Evolutionary conservation across 306 rosid species (phyloP), one percentile per base, ranked within the genome.

Genomic region (Glycine tomentella): DNA sequence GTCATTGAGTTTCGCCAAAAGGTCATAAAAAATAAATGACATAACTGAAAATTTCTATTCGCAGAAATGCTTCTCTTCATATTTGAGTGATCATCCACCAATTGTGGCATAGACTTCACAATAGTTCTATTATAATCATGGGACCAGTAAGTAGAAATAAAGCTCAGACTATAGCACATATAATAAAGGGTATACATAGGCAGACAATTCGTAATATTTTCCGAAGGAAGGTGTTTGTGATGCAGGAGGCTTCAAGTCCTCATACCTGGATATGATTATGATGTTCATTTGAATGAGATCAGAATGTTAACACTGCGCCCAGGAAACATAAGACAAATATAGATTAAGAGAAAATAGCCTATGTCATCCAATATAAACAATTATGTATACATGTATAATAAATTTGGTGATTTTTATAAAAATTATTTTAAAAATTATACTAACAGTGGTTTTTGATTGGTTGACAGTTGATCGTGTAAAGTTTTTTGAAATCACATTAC

Each of bases 181-280:
- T 38, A 55, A 38, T 42, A 12, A 61, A 69, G 38, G 34, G 48
- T 52, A 17, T 34, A 68, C 67, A 68, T 17, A 38, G 8, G 81
- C 11, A 36, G 65, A 9, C 13, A 55, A 4, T 72, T 68, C 53
- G 72, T 86, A 90, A 4, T 68, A 86, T 77, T 77, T 81, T 84
- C 80, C 86, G 33, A 62, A 57, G 78, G 89, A 85, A 61, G 97
- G 97, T 0, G 84, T 36, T 20, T 97, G 97, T 59, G 81, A 88
- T 42, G 97, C 75, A 16, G 98, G 97, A 87, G 98, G 97, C 89
- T 94, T 92, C 88, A 94, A 84, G 85, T 94, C 98, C 76, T 92
- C 98, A 50, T 92, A 92, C 97, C 98, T 94, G 88, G n/a, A n/a
- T n/a, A n/a, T n/a, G n/a, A n/a, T n/a, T n/a, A n/a, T n/a, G 8